Percentiles rank a stretch among this genome's conserved stretches.
Conservation (phyloP, 2,329 filamentous ascomycete species). For the Colletotrichum liaoningense region DNA sequence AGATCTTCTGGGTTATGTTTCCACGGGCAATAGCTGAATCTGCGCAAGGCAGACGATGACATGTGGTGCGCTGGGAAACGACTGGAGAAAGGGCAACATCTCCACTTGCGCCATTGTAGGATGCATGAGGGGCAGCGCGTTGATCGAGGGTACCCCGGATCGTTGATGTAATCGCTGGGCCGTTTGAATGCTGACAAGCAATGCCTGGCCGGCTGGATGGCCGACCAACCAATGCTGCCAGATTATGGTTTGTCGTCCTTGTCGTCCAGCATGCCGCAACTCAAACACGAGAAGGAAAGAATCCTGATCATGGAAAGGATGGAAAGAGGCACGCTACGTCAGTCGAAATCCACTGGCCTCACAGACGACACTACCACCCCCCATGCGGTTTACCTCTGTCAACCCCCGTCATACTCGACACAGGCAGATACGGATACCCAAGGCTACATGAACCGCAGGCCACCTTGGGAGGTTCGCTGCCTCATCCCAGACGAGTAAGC, state of each 20-base stretch:
- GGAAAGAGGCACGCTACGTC: slow-evolving; percentile 31
- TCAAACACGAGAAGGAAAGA: neutral
- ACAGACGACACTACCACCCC: slow-evolving; percentile 4
- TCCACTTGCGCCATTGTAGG: slow-evolving; percentile 17
- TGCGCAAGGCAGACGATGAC: slow-evolving; percentile 8
- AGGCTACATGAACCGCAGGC: slow-evolving; percentile 13
- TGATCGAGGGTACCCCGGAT: slow-evolving; percentile 35
- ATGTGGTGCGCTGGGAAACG: slow-evolving; percentile 20
- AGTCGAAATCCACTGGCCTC: slow-evolving; percentile 25
- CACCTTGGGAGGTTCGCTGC: neutral
- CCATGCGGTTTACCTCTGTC: neutral
- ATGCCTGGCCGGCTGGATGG: slow-evolving; percentile 23
- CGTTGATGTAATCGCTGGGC: slow-evolving; percentile 33
- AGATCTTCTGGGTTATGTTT: slow-evolving; percentile 10
- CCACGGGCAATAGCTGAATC: slow-evolving; percentile 5
- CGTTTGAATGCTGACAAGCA: slow-evolving; percentile 21
- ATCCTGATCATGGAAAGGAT: slow-evolving; percentile 7
- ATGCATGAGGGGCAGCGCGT: slow-evolving; percentile 22
- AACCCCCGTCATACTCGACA: slow-evolving; percentile 1
- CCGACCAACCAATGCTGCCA: slow-evolving; percentile 19
- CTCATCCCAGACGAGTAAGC: slow-evolving; percentile 1
- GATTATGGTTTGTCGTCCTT: slow-evolving; percentile 1
- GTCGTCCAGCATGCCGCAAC: neutral
- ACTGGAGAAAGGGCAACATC: neutral
- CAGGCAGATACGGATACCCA: slow-evolving; percentile 9